phyloP scores from a whole-genome alignment of 2,329 filamentous ascomycete species.

The Epichloe sp. region DNA sequence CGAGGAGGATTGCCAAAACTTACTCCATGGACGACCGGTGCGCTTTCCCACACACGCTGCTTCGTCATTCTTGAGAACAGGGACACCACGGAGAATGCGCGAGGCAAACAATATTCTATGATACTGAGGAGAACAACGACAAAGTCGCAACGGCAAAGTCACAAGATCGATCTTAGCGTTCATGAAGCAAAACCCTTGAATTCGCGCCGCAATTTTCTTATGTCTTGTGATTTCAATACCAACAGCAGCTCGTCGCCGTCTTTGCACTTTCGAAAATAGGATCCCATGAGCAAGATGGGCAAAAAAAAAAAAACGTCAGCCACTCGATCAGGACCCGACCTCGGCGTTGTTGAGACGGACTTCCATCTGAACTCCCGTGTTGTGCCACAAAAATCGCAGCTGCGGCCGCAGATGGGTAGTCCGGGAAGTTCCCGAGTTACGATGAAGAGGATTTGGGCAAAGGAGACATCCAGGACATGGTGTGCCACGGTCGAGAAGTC shows the following conservation, averaged over 20 bases:
- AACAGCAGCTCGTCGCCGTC: background rate
- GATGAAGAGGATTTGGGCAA: background rate
- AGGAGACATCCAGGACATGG: background rate
- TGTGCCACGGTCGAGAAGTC: background rate
- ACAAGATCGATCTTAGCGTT: background rate
- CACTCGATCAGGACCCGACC: background rate
- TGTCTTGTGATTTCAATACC: background rate
- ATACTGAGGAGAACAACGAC: background rate
- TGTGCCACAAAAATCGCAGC: background rate
- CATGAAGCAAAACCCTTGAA: too few relatives aligned
- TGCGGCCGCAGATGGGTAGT: background rate
- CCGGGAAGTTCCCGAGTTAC: background rate
- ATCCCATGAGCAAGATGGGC: too few relatives aligned
- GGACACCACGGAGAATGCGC: constrained; percentile 26
- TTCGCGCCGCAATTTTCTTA: background rate
- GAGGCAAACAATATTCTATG: constrained; percentile 22
- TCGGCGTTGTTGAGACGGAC: background rate
- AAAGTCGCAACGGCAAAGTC: background rate
- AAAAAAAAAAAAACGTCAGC: too few relatives aligned
- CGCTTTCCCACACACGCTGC: constrained; percentile 27
- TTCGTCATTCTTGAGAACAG: constrained; percentile 27
- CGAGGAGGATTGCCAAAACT: constrained; percentile 6
- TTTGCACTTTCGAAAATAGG: too few relatives aligned
- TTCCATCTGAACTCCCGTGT: too few relatives aligned
- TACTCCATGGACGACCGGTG: constrained; percentile 2